phyloP scores from a whole-genome alignment of 2,329 filamentous ascomycete genomes.

The Trichophyton benhamiae region DNA sequence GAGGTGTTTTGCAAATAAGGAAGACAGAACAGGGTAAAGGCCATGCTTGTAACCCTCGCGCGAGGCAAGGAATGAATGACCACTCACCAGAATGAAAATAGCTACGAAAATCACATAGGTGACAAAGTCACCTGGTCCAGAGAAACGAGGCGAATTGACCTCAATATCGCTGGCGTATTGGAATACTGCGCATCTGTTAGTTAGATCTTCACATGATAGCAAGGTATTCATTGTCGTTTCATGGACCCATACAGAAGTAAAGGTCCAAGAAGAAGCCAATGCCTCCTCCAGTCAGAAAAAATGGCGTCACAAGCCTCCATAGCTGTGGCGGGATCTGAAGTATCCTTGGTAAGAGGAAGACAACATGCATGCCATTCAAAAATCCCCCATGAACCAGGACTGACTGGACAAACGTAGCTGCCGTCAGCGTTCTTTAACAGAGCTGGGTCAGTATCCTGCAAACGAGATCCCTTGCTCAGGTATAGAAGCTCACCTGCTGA shows the following conservation, averaged over 20 bases:
- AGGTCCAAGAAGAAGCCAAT: conserved; percentile 57
- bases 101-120: conserved; percentile 67
- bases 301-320: conserved; percentile 48
- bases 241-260: conserved; percentile 48
- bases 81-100: conserved; percentile 64
- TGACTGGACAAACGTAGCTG: conserved; percentile 51
- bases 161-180: conserved; percentile 67
- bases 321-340: conserved; percentile 48
- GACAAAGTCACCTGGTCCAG: conserved; percentile 63
- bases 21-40: conserved; percentile 13
- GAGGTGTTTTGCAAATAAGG: conserved; percentile 37
- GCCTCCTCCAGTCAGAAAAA: conserved; percentile 45
- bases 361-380: conserved; percentile 39
- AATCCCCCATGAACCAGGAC: conserved; percentile 46
- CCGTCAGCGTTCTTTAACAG: conserved; percentile 52
- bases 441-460: conserved; percentile 33
- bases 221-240: conserved; percentile 8
- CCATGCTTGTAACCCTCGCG: conserved; percentile 3
- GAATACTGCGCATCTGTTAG: conserved; percentile 46
- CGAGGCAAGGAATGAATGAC: conserved; percentile 4
- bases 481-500: conserved; percentile 45
- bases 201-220: conserved; percentile 12
- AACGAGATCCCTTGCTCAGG: conserved; percentile 6
- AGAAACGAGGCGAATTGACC: conserved; percentile 57
- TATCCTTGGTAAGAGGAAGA: conserved; percentile 38